Percentiles rank a stretch among this genome's conserved stretches.
Conservation (phyloP, 2,329 filamentous ascomycete genomes). For the Fusarium caatingaense region DNA sequence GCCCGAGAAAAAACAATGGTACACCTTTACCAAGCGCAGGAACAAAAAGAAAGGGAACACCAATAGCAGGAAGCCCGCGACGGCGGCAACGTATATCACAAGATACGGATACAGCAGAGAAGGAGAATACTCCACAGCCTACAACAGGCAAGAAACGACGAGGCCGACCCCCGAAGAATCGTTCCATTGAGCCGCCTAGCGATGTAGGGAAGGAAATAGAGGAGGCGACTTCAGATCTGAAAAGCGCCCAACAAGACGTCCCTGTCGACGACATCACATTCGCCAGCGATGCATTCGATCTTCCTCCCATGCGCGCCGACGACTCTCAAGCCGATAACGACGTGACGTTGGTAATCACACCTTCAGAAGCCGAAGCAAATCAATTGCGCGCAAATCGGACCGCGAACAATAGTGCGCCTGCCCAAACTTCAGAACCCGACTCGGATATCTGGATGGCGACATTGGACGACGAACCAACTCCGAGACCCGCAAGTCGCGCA, state of each 20-base stretch:
- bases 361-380: conserved; percentile 36
- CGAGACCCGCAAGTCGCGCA: conserved; percentile 43
- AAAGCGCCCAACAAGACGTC: conserved; percentile 38
- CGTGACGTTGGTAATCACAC: conserved; percentile 42
- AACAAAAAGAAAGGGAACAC: conserved; percentile 60
- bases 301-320: conserved; percentile 38
- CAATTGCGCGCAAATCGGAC: conserved; percentile 19
- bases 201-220: conserved; percentile 38
- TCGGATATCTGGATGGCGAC: conserved; percentile 62
- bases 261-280: conserved; percentile 45
- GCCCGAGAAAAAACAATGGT: conserved; percentile 62
- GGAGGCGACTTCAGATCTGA: conserved; percentile 25
- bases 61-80: conserved; percentile 53
- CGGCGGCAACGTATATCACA: conserved; percentile 50
- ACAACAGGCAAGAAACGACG: conserved; percentile 50
- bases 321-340: conserved; percentile 47
- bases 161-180: conserved; percentile 48
- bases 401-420: conserved; percentile 35
- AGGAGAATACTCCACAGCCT: conserved; percentile 41
- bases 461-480: conserved; percentile 54
- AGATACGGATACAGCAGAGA: conserved; percentile 41
- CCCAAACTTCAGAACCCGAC: conserved; percentile 45
- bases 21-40: conserved; percentile 61
- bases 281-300: conserved; percentile 31
- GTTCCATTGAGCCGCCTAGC: conserved; percentile 43